Evolutionary conservation across 2,329 filamentous ascomycete genomes (phyloP), one percentile per base, ranked within the genome.

Genomic region (Talaromyces sp.): DNA sequence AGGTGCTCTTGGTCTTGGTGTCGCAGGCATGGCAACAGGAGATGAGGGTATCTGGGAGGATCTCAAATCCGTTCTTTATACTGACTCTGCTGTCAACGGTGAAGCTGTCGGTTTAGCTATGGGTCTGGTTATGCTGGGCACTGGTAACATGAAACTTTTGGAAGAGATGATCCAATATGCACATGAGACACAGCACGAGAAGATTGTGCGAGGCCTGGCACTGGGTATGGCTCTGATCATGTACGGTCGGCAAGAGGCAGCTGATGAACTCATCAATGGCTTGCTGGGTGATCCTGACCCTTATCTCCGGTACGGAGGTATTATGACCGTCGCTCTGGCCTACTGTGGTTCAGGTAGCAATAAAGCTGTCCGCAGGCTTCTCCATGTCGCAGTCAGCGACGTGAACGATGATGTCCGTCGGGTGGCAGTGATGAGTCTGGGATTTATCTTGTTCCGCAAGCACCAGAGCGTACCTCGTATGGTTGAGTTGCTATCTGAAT

Each of bases 321-420:
- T 99, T 73, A 91, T 99, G 85, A 96, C 94, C n/a, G 90, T 99
- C 59, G 94, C 94, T 53, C 81, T 99, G 71, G 94, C 94, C 17
- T 99, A 99, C 78, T 97, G 93, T 70, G 94, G 94, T 59, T 97
- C 90, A 40, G 90, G 93, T 64, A 97, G 92, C 83, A 99, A 99
- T 81, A 97, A 97, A 81, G 94, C 95, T 22, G 94, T 99, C 53
- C 88, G 95, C 56, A 96, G 94, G 76, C 82, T 99, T 31, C 85
- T 99, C 10, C 94, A 99, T 71, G 89, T 94, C 61, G 94, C 94
- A 58, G 95, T 99, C 63, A 97, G 92, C 73, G 94, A 99, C 76
- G 94, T 97, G 63, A 97, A 92, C 68, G 94, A 99, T 67, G 94
- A 99, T 73, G 94, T 99, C 36, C 89, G 94, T 65, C 86, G 94